Percentiles rank a stretch among this genome's conserved stretches.
Evolutionary conservation across 371 early-diverging fungal species (phyloP).

Genomic region (Apophysomyces elegans): DNA sequence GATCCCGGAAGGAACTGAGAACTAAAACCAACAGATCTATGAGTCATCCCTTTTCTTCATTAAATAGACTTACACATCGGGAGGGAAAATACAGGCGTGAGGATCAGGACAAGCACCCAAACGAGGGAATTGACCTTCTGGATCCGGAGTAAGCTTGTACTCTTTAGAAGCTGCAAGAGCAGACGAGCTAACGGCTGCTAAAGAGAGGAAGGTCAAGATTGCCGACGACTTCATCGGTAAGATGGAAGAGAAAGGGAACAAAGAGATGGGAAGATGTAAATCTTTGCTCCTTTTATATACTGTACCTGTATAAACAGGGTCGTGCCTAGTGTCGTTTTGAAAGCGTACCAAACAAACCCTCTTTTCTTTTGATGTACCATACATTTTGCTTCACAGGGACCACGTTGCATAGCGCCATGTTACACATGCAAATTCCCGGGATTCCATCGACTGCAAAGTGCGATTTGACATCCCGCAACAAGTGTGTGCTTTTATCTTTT

Average conservation of each 20-base stretch:
- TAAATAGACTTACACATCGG: conserved; percentile 50
- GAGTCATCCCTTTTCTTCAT: too few species aligned
- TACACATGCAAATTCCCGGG: conserved; percentile 6
- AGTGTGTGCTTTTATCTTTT: neutral
- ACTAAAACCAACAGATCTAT: conserved; percentile 20
- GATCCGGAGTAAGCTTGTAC: conserved; percentile 37
- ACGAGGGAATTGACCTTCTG: conserved; percentile 60
- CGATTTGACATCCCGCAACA: neutral
- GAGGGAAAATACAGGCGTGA: conserved; percentile 60
- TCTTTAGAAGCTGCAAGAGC: conserved; percentile 22
- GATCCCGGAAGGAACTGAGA: conserved; percentile 61
- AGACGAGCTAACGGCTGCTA: conserved; percentile 25
- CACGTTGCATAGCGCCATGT: neutral
- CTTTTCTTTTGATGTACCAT: neutral
- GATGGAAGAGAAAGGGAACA: neutral
- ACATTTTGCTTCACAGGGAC: neutral
- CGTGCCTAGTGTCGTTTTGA: neutral
- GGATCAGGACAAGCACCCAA: conserved; percentile 59
- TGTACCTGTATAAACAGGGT: neutral
- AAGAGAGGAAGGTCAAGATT: conserved; percentile 15
- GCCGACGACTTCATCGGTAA: conserved; percentile 6
- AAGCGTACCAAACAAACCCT: neutral
- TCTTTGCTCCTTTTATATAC: neutral
- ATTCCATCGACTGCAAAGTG: neutral
- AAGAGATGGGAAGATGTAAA: neutral